phyloP scores from a whole-genome alignment of 495 filamentous ascomycete genomes.

The Venustampulla echinocandica region DNA sequence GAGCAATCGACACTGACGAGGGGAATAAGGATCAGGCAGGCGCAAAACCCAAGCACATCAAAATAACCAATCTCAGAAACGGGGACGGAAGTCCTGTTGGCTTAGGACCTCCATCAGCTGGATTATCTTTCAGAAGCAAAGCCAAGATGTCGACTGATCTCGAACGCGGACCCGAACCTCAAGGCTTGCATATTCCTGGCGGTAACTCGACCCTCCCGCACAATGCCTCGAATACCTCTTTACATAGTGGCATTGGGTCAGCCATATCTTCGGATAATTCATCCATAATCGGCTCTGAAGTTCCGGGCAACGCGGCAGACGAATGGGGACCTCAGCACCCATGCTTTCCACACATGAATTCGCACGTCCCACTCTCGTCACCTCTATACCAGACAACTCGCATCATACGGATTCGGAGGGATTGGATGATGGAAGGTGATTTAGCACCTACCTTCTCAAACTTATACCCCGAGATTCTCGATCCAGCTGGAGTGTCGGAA shows the following conservation, averaged over 20 bases:
- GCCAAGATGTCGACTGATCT: slow-evolving; percentile 37
- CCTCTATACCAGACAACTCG: slow-evolving; percentile 66
- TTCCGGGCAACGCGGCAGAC: slow-evolving; percentile 26
- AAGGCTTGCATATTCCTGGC: slow-evolving; percentile 22
- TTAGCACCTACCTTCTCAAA: slow-evolving; percentile 90
- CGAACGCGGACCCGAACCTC: slow-evolving; percentile 32
- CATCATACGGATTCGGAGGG: slow-evolving; percentile 81
- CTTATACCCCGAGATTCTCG: slow-evolving; percentile 89
- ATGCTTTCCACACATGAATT: slow-evolving; percentile 88
- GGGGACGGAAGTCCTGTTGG: slow-evolving; percentile 13
- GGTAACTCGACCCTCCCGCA: slow-evolving; percentile 18
- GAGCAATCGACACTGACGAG: slow-evolving; percentile 9
- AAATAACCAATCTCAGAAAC: neutral
- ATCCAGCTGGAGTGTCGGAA: slow-evolving; percentile 69
- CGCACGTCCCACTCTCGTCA: slow-evolving; percentile 73
- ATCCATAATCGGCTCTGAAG: slow-evolving; percentile 44
- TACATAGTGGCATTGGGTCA: slow-evolving; percentile 36
- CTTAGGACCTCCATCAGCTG: slow-evolving; percentile 21
- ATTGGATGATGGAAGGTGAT: slow-evolving; percentile 86
- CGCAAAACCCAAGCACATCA: slow-evolving; percentile 20
- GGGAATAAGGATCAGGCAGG: slow-evolving; percentile 13
- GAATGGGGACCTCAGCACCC: slow-evolving; percentile 87
- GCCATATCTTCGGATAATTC: slow-evolving; percentile 41
- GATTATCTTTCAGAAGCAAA: slow-evolving; percentile 33
- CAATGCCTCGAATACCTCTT: slow-evolving; percentile 31